Conservation (phyloP, 176 grass and related monocot genomes). For the Zoysia japonica region DNA sequence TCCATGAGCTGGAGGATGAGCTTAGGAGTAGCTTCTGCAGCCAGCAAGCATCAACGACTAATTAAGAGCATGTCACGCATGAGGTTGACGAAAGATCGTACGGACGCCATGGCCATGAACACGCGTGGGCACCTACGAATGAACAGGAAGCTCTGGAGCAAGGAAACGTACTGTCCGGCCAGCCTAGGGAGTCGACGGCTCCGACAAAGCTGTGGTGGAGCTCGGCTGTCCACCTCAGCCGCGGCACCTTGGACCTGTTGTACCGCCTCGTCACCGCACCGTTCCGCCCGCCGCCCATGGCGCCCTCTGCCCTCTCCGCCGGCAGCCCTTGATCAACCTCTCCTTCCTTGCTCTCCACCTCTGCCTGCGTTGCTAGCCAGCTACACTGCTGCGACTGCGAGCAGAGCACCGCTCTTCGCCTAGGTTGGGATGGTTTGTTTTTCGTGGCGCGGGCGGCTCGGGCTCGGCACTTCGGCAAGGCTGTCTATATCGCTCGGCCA, state of each 20-base stretch:
- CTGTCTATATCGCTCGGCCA: constrained; percentile 54
- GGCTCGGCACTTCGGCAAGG: background rate
- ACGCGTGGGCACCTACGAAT: background rate
- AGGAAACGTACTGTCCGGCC: constrained; percentile 63
- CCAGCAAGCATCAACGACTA: background rate
- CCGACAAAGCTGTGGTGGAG: constrained; percentile 78
- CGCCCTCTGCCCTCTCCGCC: background rate
- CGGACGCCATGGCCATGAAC: background rate
- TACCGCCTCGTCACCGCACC: constrained; percentile 66
- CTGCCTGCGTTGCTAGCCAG: background rate
- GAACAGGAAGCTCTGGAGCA: background rate
- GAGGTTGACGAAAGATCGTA: background rate
- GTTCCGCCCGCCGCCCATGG: constrained; percentile 39
- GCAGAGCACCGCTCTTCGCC: background rate
- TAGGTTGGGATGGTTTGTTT: background rate
- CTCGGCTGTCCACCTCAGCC: constrained; percentile 84
- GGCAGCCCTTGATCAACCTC: background rate
- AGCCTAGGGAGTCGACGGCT: constrained; percentile 76
- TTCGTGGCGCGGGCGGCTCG: background rate
- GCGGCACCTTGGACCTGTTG: constrained; percentile 72
- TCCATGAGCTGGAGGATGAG: constrained; percentile 86
- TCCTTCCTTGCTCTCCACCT: background rate
- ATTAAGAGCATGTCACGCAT: background rate
- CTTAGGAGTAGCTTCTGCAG: constrained; percentile 84
- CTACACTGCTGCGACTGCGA: background rate